Conservation (phyloP, 1,284 basidiomycete species). For the Microbotryomycetes sp. region DNA sequence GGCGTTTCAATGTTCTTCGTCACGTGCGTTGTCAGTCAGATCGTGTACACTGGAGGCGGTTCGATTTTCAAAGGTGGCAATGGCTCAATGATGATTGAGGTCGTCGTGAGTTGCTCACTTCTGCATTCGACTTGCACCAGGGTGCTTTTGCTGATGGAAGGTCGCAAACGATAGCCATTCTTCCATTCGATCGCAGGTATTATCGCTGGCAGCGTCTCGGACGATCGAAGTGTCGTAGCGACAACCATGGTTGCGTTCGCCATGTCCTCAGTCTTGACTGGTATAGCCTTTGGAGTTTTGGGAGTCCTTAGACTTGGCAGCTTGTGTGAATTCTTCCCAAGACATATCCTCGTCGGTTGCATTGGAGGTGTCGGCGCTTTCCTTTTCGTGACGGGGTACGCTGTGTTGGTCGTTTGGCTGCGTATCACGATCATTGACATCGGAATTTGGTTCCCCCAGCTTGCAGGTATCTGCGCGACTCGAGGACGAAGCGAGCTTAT, state of each 20-base stretch:
- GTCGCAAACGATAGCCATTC: conserved; percentile 60
- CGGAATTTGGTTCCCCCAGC: conserved; percentile 43
- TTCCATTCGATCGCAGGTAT: conserved; percentile 82
- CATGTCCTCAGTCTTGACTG: conserved; percentile 83
- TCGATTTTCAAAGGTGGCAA: conserved; percentile 71
- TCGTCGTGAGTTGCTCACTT: conserved; percentile 59
- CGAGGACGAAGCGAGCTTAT: conserved; percentile 69
- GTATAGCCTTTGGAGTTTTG: conserved; percentile 78
- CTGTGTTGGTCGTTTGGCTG: conserved; percentile 7
- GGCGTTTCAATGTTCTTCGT: conserved; percentile 92
- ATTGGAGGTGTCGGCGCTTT: conserved; percentile 96
- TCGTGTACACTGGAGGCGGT: conserved; percentile 78
- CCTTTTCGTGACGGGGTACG: conserved; percentile 75
- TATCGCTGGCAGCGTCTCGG: conserved; percentile 56
- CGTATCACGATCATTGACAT: not conserved
- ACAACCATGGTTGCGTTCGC: conserved; percentile 89
- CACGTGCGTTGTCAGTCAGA: conserved; percentile 70
- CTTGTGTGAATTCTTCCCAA: conserved; percentile 90
- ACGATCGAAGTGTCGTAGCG: conserved; percentile 66
- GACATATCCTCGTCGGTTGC: conserved; percentile 90
- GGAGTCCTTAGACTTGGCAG: conserved; percentile 76
- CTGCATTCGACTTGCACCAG: not conserved
- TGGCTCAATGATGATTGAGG: conserved; percentile 99
- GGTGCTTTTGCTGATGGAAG: conserved; percentile 15
- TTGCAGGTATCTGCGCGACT: conserved; percentile 77